Evolutionary conservation across 371 early-diverging fungal species (phyloP).

Genomic region (Lichtheimia ramosa): DNA sequence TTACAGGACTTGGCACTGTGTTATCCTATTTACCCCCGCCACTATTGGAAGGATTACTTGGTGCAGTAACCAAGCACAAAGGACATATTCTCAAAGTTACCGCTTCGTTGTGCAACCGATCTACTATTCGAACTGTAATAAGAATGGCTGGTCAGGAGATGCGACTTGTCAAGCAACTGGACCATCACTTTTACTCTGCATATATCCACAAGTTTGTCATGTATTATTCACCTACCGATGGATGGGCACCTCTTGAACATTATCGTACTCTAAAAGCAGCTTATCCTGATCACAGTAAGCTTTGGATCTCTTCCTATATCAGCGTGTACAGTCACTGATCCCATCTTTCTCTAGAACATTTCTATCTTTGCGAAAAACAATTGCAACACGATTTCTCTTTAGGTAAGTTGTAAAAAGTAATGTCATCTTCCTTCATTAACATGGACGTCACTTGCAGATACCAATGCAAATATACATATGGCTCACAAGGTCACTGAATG

Average conservation of each 20-base stretch:
- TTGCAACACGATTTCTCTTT: constrained; percentile 78
- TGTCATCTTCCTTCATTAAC: not conserved
- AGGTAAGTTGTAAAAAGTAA: constrained; percentile 21
- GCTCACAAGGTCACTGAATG: constrained; percentile 24
- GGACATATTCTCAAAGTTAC: constrained; percentile 54
- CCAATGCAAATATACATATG: constrained; percentile 33
- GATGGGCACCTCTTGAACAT: constrained; percentile 78
- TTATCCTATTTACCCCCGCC: constrained; percentile 40
- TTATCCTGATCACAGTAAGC: constrained; percentile 62
- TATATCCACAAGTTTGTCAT: constrained; percentile 70
- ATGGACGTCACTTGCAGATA: constrained; percentile 8
- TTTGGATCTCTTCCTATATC: too few relatives aligned
- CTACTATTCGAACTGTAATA: constrained; percentile 62
- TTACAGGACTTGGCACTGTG: constrained; percentile 34
- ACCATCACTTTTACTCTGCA: constrained; percentile 58
- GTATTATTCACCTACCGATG: constrained; percentile 77
- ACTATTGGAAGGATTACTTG: constrained; percentile 25
- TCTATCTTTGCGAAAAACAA: constrained; percentile 62
- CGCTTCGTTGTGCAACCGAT: constrained; percentile 56
- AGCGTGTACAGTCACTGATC: not conserved
- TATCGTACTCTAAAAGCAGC: constrained; percentile 63
- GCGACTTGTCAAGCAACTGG: constrained; percentile 64
- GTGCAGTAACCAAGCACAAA: constrained; percentile 42
- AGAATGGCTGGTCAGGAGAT: constrained; percentile 77
- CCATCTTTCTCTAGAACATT: constrained; percentile 25